These are phyloP conservation scores for Moricandia arvensis DNA, from an alignment of 345 rosid species.

Conservation along the genomic window DNA sequence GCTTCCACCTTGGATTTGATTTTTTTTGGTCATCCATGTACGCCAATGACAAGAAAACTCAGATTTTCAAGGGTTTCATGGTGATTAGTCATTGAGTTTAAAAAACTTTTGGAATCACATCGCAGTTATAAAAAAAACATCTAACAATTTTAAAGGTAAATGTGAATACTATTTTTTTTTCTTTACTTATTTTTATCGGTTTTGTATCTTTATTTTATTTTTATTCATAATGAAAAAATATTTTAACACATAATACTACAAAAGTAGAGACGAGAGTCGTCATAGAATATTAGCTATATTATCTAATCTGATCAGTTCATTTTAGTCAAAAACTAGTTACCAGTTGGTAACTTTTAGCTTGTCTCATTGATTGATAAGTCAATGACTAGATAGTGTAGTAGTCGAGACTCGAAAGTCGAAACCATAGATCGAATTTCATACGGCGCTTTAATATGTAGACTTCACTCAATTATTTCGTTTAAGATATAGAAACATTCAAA, in stretches of 20 bases:
- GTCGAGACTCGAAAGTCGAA: slow-evolving; percentile 10
- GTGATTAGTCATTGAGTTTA: no score
- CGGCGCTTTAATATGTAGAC: slow-evolving; percentile 11
- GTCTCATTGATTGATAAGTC: slow-evolving; percentile 16
- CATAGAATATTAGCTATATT: slow-evolving; percentile 11
- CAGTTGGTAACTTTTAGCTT: not conserved
- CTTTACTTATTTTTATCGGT: not conserved
- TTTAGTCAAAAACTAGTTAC: slow-evolving; percentile 16
- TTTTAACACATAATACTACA: not conserved
- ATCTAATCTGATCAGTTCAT: not conserved
- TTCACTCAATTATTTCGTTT: slow-evolving; percentile 9
- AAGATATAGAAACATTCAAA: slow-evolving; percentile 1
- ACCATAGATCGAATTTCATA: slow-evolving; percentile 10
- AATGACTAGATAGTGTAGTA: slow-evolving; percentile 17
- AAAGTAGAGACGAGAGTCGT: slow-evolving; percentile 3
- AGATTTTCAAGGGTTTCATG: no score
- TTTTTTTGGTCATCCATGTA: no score
- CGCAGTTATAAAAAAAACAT: no score
- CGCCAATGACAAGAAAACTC: no score
- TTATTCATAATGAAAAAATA: not conserved
- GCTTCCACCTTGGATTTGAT: no score
- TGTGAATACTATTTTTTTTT: not conserved
- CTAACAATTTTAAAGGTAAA: no score
- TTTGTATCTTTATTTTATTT: not conserved
- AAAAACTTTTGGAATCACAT: no score